Evolutionary conservation across 129 eudicot species (phyloP).

Genomic region (Silybum marianum): DNA sequence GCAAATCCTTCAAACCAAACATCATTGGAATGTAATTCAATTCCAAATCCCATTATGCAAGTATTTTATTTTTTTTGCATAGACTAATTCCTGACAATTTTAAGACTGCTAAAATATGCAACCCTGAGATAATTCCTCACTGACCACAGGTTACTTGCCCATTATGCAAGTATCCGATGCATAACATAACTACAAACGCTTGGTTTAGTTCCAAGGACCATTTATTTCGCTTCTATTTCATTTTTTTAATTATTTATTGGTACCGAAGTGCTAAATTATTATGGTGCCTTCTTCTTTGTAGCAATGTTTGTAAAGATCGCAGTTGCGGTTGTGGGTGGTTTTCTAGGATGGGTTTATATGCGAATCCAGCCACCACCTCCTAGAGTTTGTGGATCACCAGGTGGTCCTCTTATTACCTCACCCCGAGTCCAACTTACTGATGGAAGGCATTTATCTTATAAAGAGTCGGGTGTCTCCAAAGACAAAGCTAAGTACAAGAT

Average conservation of each 20-base stretch:
- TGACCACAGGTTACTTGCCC: no score
- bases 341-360: constrained; percentile 52
- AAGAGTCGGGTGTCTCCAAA: constrained; percentile 57
- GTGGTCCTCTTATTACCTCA: constrained; percentile 83
- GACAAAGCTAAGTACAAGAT: constrained; percentile 60
- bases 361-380: constrained; percentile 60
- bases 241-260: neutral
- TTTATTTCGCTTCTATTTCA: neutral
- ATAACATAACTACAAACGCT: neutral
- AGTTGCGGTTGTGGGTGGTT: constrained; percentile 40
- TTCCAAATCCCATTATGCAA: no score
- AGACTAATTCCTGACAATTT: no score
- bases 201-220: neutral
- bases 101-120: no score
- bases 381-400: constrained; percentile 63
- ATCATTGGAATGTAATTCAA: no score
- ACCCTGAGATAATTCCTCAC: no score
- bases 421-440: constrained; percentile 66
- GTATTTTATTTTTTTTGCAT: no score
- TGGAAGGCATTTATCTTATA: constrained; percentile 77
- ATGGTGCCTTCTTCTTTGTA: constrained; percentile 21
- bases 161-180: neutral
- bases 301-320: constrained; percentile 61
- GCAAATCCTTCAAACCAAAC: no score
- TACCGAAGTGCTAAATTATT: neutral